Evolutionary conservation across 805 yeast species (phyloP).

Genomic region (Saccharomycopsis sp.): DNA sequence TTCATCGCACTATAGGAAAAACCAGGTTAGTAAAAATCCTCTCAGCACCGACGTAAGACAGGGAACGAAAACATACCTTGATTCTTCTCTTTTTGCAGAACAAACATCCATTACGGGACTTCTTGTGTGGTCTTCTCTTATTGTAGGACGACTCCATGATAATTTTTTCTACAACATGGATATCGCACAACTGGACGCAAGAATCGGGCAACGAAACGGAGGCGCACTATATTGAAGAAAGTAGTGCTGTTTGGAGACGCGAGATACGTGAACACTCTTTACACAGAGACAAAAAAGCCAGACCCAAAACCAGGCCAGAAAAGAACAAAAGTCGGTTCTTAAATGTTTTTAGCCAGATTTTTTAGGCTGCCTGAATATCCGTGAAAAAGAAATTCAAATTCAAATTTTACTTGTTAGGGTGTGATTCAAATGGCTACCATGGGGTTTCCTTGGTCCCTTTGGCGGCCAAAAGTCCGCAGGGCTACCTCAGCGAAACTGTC

Average conservation of each 20-base stretch:
- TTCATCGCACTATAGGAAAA: slow-evolving; percentile 11
- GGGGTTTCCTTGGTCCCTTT: neutral
- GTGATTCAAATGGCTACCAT: too few species aligned
- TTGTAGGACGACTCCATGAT: slow-evolving; percentile 1
- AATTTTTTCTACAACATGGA: neutral
- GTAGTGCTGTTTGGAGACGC: too few species aligned
- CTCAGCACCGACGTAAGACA: too few species aligned
- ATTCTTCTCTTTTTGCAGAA: slow-evolving; percentile 15
- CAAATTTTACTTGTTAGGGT: neutral
- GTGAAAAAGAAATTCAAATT: neutral
- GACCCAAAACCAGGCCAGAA: neutral
- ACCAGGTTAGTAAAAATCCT: too few species aligned
- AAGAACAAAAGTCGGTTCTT: neutral
- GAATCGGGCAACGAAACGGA: too few species aligned
- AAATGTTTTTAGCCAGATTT: neutral
- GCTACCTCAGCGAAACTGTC: neutral
- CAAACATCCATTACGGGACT: slow-evolving; percentile 16
- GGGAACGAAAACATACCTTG: slow-evolving; percentile 13
- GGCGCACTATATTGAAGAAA: too few species aligned
- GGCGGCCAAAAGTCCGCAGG: neutral
- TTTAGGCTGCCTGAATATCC: neutral
- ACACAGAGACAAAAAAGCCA: too few species aligned
- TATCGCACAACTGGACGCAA: too few species aligned
- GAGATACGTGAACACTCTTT: too few species aligned
- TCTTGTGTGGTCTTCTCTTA: slow-evolving; percentile 15